These are phyloP conservation scores for Rutstroemia sp. DNA, from an alignment of 2,329 filamentous ascomycete genomes.

Conservation along the genomic window DNA sequence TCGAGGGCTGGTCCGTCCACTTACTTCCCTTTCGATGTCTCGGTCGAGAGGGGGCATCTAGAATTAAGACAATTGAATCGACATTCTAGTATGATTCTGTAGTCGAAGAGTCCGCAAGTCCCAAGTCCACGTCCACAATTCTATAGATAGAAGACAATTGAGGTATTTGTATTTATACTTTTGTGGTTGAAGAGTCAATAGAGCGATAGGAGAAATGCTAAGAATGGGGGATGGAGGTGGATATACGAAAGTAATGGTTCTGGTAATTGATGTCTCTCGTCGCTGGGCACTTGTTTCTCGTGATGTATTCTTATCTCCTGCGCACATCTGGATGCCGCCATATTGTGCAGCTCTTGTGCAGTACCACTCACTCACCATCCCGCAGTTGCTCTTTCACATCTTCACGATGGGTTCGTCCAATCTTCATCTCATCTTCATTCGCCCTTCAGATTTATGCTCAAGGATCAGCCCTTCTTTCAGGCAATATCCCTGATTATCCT, in stretches of 20 bases:
- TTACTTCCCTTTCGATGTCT: not conserved
- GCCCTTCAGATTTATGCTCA: not conserved
- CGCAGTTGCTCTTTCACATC: too few relatives aligned
- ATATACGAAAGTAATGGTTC: too few relatives aligned
- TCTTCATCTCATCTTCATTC: slow-evolving; percentile 3
- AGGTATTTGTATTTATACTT: too few relatives aligned
- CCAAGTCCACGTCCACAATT: not conserved
- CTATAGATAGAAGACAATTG: slow-evolving; percentile 1
- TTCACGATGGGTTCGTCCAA: not conserved
- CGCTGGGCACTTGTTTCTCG: too few relatives aligned
- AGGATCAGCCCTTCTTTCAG: not conserved
- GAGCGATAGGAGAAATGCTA: not conserved
- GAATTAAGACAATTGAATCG: not conserved
- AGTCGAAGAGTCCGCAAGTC: not conserved
- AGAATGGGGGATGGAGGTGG: too few relatives aligned
- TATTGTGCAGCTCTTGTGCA: too few relatives aligned
- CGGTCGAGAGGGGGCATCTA: not conserved
- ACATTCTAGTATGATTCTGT: not conserved
- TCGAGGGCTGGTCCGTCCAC: not conserved
- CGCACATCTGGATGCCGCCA: too few relatives aligned
- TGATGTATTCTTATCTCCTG: too few relatives aligned
- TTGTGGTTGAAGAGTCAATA: not conserved
- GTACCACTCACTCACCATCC: too few relatives aligned
- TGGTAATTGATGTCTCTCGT: too few relatives aligned
- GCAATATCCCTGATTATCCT: not conserved